Percentiles rank a stretch among this genome's conserved stretches.
Evolutionary conservation across 1,284 basidiomycete genomes (phyloP).

Genomic region (Wolfiporia cocos): DNA sequence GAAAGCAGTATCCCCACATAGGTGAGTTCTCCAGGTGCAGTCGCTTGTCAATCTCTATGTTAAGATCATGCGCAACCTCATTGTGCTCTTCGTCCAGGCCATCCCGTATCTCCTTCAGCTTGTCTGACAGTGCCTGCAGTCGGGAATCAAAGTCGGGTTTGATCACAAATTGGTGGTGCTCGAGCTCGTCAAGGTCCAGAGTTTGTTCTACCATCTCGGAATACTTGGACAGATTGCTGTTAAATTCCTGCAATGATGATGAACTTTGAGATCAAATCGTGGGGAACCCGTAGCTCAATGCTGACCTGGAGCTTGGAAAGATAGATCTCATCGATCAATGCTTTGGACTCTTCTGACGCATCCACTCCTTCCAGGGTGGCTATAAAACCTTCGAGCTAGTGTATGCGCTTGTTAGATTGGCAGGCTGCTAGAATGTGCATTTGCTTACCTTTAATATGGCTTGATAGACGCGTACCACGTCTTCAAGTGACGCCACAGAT

Average conservation of each 20-base stretch:
- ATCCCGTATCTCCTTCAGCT: conserved; percentile 65
- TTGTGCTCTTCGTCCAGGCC: conserved; percentile 83
- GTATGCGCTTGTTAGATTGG: neutral
- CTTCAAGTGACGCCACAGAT: conserved; percentile 81
- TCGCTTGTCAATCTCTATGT: conserved; percentile 92
- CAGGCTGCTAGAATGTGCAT: too few relatives aligned
- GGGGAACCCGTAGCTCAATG: conserved; percentile 1
- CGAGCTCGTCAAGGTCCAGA: conserved; percentile 84
- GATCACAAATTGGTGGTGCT: conserved; percentile 86
- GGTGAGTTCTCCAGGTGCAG: conserved; percentile 92
- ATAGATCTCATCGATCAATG: conserved; percentile 66
- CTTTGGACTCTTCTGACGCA: conserved; percentile 39
- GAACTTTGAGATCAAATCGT: neutral
- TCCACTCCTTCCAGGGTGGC: conserved; percentile 52
- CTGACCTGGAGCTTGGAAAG: conserved; percentile 54
- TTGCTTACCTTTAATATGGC: conserved; percentile 58
- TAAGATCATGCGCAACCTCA: conserved; percentile 67
- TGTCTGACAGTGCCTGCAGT: conserved; percentile 65
- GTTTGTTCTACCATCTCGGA: conserved; percentile 95
- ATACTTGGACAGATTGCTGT: conserved; percentile 68
- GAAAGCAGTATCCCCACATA: conserved; percentile 90
- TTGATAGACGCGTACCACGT: conserved; percentile 96
- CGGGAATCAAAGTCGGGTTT: conserved; percentile 86
- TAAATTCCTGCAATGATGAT: conserved; percentile 47
- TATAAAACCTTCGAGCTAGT: conserved; percentile 76